Base-by-base conservation (phyloP, 352 stramenopile species). In the Globisporangium nagaii region DNA sequence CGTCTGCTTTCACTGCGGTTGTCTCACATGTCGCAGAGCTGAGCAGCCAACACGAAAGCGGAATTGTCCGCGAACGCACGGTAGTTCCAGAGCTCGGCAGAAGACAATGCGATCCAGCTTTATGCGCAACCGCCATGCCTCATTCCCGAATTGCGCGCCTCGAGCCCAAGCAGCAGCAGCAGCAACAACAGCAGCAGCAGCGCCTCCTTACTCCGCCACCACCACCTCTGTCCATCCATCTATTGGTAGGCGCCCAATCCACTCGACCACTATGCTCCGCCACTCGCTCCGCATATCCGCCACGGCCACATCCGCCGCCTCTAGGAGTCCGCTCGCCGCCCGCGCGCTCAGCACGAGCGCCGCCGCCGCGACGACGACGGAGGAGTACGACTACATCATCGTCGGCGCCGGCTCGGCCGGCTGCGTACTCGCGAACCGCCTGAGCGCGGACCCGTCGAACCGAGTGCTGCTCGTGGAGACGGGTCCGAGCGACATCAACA, bases 301-400 rank as follows among this genome's bases (percentile, higher is more conserved):
- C 22, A 19, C 47, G 17, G 20, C 36, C 7, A 32, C 36, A 3
- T 15, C n/a, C 3, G 36, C 42, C 13, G 43, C 13, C 39, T 28
- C n/a, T n/a, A 49, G 25, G 43, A 49, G 30, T 25, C 43, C 45
- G 19, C 49, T 32, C 17, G 1, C 57, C 4, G 32, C 32, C 7
- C 70, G 67, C 32, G 45, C 57, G 1, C 40, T 78, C 15, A 75
- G 60, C 49, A 58, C 58, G 25, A 30, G 24, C 9, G 55, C 57
- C 1, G 7, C n/a, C 4, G 13, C 58, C 34, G 22, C 51, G 3
- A 64, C 30, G 1, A 19, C 51, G 3, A 64, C 30, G 1, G 41
- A 58, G 30, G 75, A 86, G 54, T 92, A 83, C 68, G 90, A 98
- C 72, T 98, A 96, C 67, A 88, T 98, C 39, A 88, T 98, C 50